Evolutionary conservation across 345 rosid genomes (phyloP).

Genomic region (Nephelium lappaceum): DNA sequence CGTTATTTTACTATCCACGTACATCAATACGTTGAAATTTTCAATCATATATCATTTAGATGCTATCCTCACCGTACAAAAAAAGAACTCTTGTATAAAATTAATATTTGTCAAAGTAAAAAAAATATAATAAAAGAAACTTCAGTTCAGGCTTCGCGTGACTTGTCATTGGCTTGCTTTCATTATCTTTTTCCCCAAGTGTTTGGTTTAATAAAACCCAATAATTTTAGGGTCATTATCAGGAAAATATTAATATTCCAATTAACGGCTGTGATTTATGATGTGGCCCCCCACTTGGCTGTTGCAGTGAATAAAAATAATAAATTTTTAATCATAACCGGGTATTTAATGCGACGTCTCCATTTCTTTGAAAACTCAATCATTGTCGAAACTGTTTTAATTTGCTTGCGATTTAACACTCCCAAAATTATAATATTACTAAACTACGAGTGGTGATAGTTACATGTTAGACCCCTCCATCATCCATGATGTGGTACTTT

Average conservation of each 20-base stretch:
- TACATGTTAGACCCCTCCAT: conserved; percentile 4
- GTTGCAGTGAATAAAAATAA: background rate
- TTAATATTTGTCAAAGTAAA: background rate
- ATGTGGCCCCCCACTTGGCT: background rate
- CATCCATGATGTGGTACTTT: conserved; percentile 5
- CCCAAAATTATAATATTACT: too few relatives aligned
- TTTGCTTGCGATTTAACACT: conserved; percentile 5
- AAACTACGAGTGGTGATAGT: background rate
- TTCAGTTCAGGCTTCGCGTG: conserved; percentile 27
- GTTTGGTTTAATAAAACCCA: conserved; percentile 17
- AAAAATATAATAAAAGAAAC: conserved; percentile 14
- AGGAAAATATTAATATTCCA: background rate
- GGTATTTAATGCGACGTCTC: conserved; percentile 17
- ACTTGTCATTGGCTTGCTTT: conserved; percentile 32
- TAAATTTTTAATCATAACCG: background rate
- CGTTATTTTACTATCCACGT: background rate
- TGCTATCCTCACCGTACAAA: conserved; percentile 15
- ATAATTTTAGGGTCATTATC: conserved; percentile 30
- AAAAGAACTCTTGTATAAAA: background rate
- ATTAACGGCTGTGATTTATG: background rate
- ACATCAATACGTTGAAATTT: background rate
- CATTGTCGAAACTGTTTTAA: conserved; percentile 29
- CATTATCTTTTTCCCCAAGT: conserved; percentile 14
- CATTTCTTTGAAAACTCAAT: conserved; percentile 22
- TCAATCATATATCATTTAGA: conserved; percentile 1